Conservation (phyloP, 2,329 filamentous ascomycete species). For the Rutstroemia sp. region DNA sequence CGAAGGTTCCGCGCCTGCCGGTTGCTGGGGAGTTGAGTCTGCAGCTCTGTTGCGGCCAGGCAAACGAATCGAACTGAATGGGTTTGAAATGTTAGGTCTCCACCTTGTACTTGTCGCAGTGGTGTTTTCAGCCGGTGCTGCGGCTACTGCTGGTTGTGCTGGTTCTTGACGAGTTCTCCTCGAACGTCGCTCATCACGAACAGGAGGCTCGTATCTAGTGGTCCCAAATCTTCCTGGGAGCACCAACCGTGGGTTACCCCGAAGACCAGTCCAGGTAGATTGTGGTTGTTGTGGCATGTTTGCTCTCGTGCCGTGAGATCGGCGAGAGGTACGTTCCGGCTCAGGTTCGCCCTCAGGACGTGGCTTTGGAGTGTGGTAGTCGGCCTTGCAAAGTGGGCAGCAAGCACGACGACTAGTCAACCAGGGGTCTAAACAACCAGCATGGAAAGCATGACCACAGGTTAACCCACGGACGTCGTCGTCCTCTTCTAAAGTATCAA, state of each 20-base stretch:
- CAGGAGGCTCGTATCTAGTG: background rate
- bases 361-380: conserved; percentile 93
- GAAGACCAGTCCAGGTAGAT: conserved; percentile 24
- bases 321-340: conserved; percentile 22
- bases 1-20: conserved; percentile 16
- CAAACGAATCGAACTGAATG: conserved; percentile 21
- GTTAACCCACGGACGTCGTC: conserved; percentile 91
- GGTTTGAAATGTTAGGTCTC: conserved; percentile 20
- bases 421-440: conserved; percentile 93
- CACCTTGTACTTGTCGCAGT: conserved; percentile 17
- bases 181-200: background rate
- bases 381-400: conserved; percentile 95
- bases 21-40: conserved; percentile 6
- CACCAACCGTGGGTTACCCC: conserved; percentile 13
- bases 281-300: conserved; percentile 23
- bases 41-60: conserved; percentile 15
- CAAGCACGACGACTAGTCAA: conserved; percentile 88
- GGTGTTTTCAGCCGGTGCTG: conserved; percentile 4
- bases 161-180: conserved; percentile 4
- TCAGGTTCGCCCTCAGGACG: conserved; percentile 42
- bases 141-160: background rate
- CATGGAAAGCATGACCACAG: conserved; percentile 98
- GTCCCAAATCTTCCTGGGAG: conserved; percentile 17
- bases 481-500: conserved; percentile 88
- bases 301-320: conserved; percentile 13